Evolutionary conservation across 352 stramenopile genomes (phyloP).

Genomic region (Phytopythium delawarense): DNA sequence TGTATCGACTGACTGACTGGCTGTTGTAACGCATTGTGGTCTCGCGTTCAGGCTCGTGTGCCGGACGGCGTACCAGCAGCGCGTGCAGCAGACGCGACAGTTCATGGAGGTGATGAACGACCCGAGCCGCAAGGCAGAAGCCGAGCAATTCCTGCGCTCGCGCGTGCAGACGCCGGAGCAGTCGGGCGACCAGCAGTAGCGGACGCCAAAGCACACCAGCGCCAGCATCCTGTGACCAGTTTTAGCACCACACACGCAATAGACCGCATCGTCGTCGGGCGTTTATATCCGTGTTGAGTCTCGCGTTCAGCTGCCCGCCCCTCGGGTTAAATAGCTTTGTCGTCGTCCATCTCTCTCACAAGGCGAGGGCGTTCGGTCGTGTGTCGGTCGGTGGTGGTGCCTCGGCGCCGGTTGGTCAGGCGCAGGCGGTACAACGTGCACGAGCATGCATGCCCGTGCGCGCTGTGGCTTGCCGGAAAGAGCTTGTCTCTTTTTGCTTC

Average conservation of each 20-base stretch:
- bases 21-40: no score
- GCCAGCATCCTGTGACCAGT: background rate
- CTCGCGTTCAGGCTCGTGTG: constrained; percentile 48
- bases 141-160: constrained; percentile 73
- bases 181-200: background rate
- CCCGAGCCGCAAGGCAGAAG: constrained; percentile 59
- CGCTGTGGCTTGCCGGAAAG: constrained; percentile 15
- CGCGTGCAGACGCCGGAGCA: constrained; percentile 31
- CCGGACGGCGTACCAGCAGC: constrained; percentile 40
- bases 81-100: constrained; percentile 54
- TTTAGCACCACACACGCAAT: background rate
- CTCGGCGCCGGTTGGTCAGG: background rate
- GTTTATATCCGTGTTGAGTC: background rate
- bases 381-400: constrained; percentile 2
- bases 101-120: constrained; percentile 88
- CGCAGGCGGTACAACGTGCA: constrained; percentile 6
- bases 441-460: background rate
- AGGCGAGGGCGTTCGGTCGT: no score
- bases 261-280: background rate
- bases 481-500: constrained; percentile 25
- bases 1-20: background rate
- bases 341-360: background rate
- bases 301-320: background rate
- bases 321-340: constrained; percentile 4
- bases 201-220: background rate